Percentiles rank a stretch among this genome's conserved stretches.
Conservation (phyloP, 345 rosid species). For the Arabidopsis thaliana region DNA sequence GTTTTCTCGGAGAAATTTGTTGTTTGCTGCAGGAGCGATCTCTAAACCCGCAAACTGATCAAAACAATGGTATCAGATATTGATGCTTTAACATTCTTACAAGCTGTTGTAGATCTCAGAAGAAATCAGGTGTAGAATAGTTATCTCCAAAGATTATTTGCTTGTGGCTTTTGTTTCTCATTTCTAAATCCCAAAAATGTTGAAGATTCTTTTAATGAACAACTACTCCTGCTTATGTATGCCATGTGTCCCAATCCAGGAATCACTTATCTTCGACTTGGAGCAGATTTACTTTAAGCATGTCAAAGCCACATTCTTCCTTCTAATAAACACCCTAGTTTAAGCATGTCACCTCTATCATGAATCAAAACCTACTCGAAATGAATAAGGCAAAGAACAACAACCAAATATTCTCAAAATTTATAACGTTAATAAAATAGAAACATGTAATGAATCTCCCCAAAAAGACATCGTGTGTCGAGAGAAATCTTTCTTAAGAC, state of each 20-base stretch:
- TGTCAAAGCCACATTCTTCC: too few species aligned
- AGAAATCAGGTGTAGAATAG: constrained; percentile 31
- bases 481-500: too few species aligned
- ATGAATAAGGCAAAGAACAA: too few species aligned
- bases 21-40: constrained; percentile 84
- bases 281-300: too few species aligned
- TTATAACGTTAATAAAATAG: too few species aligned
- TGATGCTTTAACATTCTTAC: constrained; percentile 1
- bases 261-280: too few species aligned
- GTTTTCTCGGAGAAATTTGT: constrained; percentile 89
- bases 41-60: constrained; percentile 53
- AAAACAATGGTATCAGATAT: constrained; percentile 10
- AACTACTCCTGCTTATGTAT: background rate
- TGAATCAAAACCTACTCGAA: too few species aligned
- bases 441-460: too few species aligned
- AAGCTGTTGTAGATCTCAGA: constrained; percentile 33
- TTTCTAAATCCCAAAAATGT: constrained; percentile 18
- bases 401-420: too few species aligned
- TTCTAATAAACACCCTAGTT: too few species aligned
- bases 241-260: background rate
- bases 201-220: background rate
- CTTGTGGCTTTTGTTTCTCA: constrained; percentile 12
- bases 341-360: too few species aligned
- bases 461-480: too few species aligned
- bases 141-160: constrained; percentile 16